phyloP scores from a whole-genome alignment of 129 eudicot genomes.

The Silybum marianum region DNA sequence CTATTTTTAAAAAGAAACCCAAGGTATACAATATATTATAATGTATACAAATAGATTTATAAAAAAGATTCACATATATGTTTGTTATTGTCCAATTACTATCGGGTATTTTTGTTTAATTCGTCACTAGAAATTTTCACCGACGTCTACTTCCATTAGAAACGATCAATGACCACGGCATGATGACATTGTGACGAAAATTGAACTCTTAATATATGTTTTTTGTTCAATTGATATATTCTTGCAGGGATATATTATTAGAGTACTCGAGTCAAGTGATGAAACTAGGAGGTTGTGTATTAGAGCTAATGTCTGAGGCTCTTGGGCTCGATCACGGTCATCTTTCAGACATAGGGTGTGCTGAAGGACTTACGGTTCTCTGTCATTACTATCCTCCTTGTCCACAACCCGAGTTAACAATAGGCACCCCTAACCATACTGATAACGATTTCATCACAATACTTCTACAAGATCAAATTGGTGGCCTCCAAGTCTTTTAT shows the following conservation, averaged over 20 bases:
- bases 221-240: neutral
- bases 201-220: too few relatives aligned
- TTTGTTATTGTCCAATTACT: too few relatives aligned
- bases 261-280: constrained; percentile 31
- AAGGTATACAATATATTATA: too few relatives aligned
- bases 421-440: constrained; percentile 29
- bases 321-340: constrained; percentile 41
- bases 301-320: constrained; percentile 49
- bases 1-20: too few relatives aligned
- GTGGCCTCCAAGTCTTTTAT: constrained; percentile 50
- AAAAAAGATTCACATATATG: too few relatives aligned
- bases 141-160: too few relatives aligned
- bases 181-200: too few relatives aligned
- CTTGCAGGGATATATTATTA: constrained; percentile 32
- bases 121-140: too few relatives aligned
- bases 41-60: too few relatives aligned
- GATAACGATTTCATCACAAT: constrained; percentile 44
- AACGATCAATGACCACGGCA: too few relatives aligned
- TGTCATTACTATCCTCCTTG: constrained; percentile 48
- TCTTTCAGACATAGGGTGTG: constrained; percentile 43
- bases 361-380: constrained; percentile 35
- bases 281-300: constrained; percentile 34
- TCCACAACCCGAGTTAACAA: constrained; percentile 46
- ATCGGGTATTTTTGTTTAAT: too few relatives aligned
- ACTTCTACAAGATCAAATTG: constrained; percentile 53